These are phyloP conservation scores for Paraurostyla sp. DNA, from an alignment of 73 alveolate genomes.

Conservation along the genomic window DNA sequence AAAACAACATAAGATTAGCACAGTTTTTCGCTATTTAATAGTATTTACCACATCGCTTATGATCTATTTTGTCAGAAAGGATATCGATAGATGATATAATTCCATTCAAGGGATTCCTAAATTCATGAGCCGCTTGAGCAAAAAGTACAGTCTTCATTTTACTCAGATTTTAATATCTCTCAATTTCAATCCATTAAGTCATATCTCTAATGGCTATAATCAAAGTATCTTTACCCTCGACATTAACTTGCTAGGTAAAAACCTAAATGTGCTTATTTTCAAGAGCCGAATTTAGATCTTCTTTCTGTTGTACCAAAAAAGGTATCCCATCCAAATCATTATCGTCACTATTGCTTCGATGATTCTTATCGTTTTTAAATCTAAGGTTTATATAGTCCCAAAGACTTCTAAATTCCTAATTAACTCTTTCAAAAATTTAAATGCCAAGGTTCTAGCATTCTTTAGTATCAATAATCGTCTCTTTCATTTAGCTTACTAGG, in stretches of 20 bases:
- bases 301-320: background rate
- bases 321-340: background rate
- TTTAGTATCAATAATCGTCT: slow-evolving; percentile 1
- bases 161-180: background rate
- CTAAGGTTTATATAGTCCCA: background rate
- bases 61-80: background rate
- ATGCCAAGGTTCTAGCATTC: slow-evolving; percentile 16
- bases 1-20: slow-evolving; percentile 35
- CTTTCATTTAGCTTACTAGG: background rate
- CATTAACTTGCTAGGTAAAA: background rate
- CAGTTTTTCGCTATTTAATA: slow-evolving; percentile 42
- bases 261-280: slow-evolving; percentile 33
- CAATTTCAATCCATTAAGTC: slow-evolving; percentile 23
- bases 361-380: background rate
- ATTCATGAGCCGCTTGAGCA: slow-evolving; percentile 67
- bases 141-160: slow-evolving; percentile 22
- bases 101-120: slow-evolving; percentile 73
- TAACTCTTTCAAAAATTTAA: background rate
- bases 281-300: background rate
- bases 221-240: background rate
- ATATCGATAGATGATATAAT: slow-evolving; percentile 38
- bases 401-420: background rate
- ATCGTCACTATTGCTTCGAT: background rate
- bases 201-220: slow-evolving; percentile 16
- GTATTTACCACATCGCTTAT: background rate